Evolutionary conservation across 2,329 filamentous ascomycete genomes (phyloP).

Genomic region (Colletotrichum orbiculare): DNA sequence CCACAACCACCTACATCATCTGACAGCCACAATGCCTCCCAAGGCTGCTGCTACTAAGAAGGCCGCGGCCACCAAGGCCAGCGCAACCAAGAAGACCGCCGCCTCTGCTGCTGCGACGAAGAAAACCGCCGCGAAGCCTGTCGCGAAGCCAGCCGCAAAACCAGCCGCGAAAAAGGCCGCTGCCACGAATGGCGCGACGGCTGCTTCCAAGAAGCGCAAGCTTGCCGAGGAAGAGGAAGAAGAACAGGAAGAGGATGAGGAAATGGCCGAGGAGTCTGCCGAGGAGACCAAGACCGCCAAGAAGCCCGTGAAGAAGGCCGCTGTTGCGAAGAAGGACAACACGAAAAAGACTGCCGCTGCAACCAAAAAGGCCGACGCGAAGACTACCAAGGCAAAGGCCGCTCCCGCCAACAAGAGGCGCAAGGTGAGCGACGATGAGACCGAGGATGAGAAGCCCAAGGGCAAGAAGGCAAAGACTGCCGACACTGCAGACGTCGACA

Average conservation of each 20-base stretch:
- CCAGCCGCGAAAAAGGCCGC: conserved; percentile 41
- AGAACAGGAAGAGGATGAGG: conserved; percentile 9
- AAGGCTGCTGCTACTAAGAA: conserved; percentile 41
- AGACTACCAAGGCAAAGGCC: conserved; percentile 31
- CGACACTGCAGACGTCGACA: conserved; percentile 29
- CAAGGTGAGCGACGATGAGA: conserved; percentile 34
- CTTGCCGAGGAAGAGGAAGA: conserved; percentile 20
- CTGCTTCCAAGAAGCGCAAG: conserved; percentile 37
- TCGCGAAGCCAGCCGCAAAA: conserved; percentile 41
- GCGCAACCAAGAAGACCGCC: conserved; percentile 40
- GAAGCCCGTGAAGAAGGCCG: conserved; percentile 62
- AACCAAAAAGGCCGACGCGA: conserved; percentile 50
- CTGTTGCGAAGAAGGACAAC: conserved; percentile 58
- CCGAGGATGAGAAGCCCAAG: conserved; percentile 38
- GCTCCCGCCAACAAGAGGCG: conserved; percentile 37
- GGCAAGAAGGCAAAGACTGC: conserved; percentile 38
- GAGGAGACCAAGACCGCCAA: conserved; percentile 38
- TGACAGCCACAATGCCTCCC: conserved; percentile 38
- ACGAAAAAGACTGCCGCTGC: conserved; percentile 51
- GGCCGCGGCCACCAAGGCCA: conserved; percentile 42
- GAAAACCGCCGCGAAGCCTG: conserved; percentile 44
- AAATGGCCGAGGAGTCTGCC: conserved; percentile 17
- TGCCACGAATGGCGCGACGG: conserved; percentile 40
- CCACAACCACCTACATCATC: conserved; percentile 7
- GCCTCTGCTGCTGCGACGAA: conserved; percentile 41